phyloP scores from a whole-genome alignment of 805 yeast genomes.

The Diddensiella caesifluorescens region DNA sequence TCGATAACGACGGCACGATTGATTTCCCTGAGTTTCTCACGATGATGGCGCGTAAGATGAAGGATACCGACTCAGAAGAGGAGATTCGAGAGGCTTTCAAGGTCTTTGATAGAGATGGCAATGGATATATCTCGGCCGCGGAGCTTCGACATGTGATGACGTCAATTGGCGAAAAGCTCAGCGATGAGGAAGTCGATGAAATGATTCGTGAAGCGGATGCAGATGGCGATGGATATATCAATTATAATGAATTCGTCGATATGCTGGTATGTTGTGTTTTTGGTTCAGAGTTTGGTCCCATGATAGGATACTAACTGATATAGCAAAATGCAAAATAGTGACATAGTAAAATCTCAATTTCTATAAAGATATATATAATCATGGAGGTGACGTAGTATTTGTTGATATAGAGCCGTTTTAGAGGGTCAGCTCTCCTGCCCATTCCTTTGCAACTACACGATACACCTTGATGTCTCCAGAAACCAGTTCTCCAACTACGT shows the following conservation, averaged over 20 bases:
- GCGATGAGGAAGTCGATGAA: conserved; percentile 95
- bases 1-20: conserved; percentile 86
- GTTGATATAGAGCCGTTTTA: too few relatives aligned
- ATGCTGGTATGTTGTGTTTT: conserved; percentile 50
- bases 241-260: conserved; percentile 93
- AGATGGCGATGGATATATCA: conserved; percentile 90
- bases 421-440: conserved; percentile 27
- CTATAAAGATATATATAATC: too few relatives aligned
- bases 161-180: conserved; percentile 92
- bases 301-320: neutral
- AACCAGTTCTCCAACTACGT: conserved; percentile 25
- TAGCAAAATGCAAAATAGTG: conserved; percentile 11
- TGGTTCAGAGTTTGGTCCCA: conserved; percentile 29
- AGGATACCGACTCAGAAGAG: conserved; percentile 95
- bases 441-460: conserved; percentile 30
- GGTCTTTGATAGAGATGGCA: conserved; percentile 90
- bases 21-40: conserved; percentile 80
- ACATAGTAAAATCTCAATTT: neutral
- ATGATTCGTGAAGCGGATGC: conserved; percentile 90
- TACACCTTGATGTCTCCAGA: conserved; percentile 30
- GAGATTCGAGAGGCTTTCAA: conserved; percentile 97
- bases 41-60: conserved; percentile 87
- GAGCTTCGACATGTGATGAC: conserved; percentile 96
- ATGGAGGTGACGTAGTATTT: neutral
- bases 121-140: conserved; percentile 93